These are phyloP conservation scores for Solanum virginianum DNA, from an alignment of 257 asterid species.

Conservation along the genomic window DNA sequence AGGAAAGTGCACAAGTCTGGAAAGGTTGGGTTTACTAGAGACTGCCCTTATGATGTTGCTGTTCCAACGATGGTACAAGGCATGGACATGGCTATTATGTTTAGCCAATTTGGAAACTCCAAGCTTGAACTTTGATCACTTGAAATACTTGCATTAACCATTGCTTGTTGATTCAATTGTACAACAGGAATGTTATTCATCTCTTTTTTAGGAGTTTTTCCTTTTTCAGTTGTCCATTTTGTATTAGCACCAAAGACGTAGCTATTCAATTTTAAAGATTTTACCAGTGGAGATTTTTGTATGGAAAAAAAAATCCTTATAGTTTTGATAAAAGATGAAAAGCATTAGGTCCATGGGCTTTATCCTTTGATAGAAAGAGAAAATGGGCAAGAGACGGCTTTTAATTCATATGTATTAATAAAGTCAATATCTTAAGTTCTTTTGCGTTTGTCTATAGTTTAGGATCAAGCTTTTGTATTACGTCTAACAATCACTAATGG, in stretches of 20 bases:
- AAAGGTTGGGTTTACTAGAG: slow-evolving; percentile 55
- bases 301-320: not conserved
- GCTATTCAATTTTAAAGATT: not conserved
- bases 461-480: not conserved
- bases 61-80: slow-evolving; percentile 85
- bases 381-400: no score
- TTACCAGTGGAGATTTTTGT: not conserved
- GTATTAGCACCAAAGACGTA: not conserved
- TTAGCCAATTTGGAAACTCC: slow-evolving; percentile 56
- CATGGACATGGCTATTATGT: slow-evolving; percentile 77
- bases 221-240: not conserved
- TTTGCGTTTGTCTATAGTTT: no score
- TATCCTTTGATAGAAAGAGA: no score
- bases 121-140: slow-evolving; percentile 39
- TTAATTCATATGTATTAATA: no score
- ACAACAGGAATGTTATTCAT: not conserved
- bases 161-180: not conserved
- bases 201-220: not conserved
- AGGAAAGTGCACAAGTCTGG: slow-evolving; percentile 67
- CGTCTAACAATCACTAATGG: not conserved
- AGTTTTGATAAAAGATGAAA: no score
- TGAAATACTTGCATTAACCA: not conserved
- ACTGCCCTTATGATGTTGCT: slow-evolving; percentile 10
- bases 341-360: no score
- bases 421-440: no score